Evolutionary conservation across 164 flowering plant genomes (phyloP), one percentile per base, ranked within the genome.

Genomic region (Cinnamomum chago): DNA sequence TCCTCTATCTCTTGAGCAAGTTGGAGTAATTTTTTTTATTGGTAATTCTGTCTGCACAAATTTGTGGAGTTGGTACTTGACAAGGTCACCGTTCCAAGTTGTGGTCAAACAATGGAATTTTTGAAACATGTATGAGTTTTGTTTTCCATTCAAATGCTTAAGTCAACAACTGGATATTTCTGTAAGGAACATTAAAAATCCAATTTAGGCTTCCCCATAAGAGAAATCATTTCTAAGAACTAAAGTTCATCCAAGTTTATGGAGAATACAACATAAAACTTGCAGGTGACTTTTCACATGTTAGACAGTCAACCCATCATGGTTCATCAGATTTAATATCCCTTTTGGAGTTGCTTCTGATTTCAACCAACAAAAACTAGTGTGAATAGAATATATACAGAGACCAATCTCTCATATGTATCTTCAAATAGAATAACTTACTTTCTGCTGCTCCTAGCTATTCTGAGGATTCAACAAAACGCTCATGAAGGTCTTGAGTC

Each of bases 261-360:
- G 18, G 3, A 12, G 15, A 12, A 3, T 11, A 27, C 18, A 64
- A 28, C 18, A 23, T 22, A 20, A 47, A 58, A 84, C 94, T 94
- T 90, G 97, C 79, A 92, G 76, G 80, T 92, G 97, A 72, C 97
- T 92, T 81, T 90, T 92, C 15, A 92, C 87, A 78, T 92, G 97
- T 73, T 83, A 88, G 71, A 92, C 86, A 20, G 93, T 92, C 75
- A 92, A 82, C 67, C 90, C 90, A 7, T 90, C 87, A 1, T 90
- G 79, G 15, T 85, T 86, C 94, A 92, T 92, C 71, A 89, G 80
- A 82, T 82, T 89, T 75, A 89, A 76, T 52, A 92, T 88, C 66
- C 84, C 90, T 82, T 90, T 92, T 20, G 97, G 97, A 7, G 94
- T 92, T 72, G 97, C 94, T 80, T 85, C 97, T 92, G 65, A 50